Evolutionary conservation across 2,329 filamentous ascomycete genomes (phyloP).

Genomic region (Phialophora tarda): DNA sequence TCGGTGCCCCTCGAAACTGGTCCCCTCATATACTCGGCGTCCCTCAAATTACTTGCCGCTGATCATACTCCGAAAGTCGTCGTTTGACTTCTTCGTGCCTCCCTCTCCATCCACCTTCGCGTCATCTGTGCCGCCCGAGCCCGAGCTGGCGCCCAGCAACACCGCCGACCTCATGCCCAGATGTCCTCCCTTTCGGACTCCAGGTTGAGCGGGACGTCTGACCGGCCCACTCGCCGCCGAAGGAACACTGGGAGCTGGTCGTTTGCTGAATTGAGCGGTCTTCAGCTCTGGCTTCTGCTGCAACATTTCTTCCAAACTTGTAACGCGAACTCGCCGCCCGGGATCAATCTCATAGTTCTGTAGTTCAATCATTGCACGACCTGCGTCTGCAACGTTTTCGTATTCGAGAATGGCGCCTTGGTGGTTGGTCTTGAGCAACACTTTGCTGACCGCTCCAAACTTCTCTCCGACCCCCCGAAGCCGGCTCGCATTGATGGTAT

Average conservation of each 20-base stretch:
- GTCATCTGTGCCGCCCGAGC: slow-evolving; percentile 29
- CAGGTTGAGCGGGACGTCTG: slow-evolving; percentile 54
- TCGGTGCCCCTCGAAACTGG: not conserved
- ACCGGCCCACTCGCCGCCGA: slow-evolving; percentile 45
- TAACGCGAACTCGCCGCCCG: slow-evolving; percentile 53
- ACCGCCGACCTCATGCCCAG: slow-evolving; percentile 29
- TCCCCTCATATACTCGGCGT: not conserved
- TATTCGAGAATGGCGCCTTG: slow-evolving; percentile 88
- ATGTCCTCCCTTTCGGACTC: slow-evolving; percentile 39
- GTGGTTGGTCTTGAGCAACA: slow-evolving; percentile 79
- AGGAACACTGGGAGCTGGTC: slow-evolving; percentile 46
- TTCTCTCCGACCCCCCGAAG: slow-evolving; percentile 74
- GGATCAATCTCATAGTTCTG: slow-evolving; percentile 54
- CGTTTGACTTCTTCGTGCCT: slow-evolving; percentile 58
- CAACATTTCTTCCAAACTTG: slow-evolving; percentile 60
- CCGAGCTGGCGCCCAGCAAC: slow-evolving; percentile 14
- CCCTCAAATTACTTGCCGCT: slow-evolving; percentile 22
- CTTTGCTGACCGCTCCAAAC: slow-evolving; percentile 72
- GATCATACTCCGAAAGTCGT: slow-evolving; percentile 57
- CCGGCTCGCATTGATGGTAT: slow-evolving; percentile 88
- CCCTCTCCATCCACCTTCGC: not conserved
- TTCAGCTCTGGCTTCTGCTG: slow-evolving; percentile 50
- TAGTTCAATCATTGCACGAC: slow-evolving; percentile 59
- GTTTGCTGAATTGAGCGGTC: slow-evolving; percentile 48
- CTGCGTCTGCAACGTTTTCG: slow-evolving; percentile 69